Evolutionary conservation across 108 stramenopile genomes (phyloP).

Genomic region (Seminavis robusta): DNA sequence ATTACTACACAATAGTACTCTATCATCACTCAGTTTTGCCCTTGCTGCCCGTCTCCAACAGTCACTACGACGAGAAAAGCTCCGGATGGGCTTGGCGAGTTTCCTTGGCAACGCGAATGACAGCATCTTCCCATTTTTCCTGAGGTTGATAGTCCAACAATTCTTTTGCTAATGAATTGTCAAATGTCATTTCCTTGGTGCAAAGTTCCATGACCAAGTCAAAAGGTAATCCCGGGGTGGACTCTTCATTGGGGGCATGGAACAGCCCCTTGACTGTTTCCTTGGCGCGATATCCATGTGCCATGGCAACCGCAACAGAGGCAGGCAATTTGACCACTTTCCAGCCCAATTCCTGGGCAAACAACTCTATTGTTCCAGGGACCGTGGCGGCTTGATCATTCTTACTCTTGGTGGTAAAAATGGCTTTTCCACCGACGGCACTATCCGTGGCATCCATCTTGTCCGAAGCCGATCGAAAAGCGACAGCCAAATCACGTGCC

Average conservation of each 20-base stretch:
- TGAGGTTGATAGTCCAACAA: slow-evolving; percentile 2
- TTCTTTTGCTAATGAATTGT: slow-evolving; percentile 3
- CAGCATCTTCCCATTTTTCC: slow-evolving; percentile 6
- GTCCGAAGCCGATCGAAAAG: too few relatives aligned
- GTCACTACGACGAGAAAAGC: too few relatives aligned
- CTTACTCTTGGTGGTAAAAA: slow-evolving; percentile 7
- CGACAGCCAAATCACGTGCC: too few relatives aligned
- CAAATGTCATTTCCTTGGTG: not conserved
- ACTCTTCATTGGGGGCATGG: slow-evolving; percentile 1
- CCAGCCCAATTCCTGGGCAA: not conserved
- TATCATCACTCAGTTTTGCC: too few relatives aligned
- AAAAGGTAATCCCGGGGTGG: slow-evolving; percentile 5
- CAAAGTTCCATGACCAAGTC: not conserved
- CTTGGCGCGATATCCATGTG: too few relatives aligned
- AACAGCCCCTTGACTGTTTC: too few relatives aligned
- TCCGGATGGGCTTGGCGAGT: too few relatives aligned
- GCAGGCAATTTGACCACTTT: not conserved
- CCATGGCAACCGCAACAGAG: too few relatives aligned
- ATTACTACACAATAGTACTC: too few relatives aligned
- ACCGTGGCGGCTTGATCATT: not conserved
- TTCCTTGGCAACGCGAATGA: not conserved
- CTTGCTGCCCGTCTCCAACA: too few relatives aligned
- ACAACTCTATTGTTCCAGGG: not conserved
- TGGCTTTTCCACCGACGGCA: slow-evolving; percentile 7
- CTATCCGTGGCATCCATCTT: too few relatives aligned